Percentiles rank a stretch among this genome's conserved stretches.
Conservation (phyloP, 176 grass and related monocot species). For the Triticum turgidum region DNA sequence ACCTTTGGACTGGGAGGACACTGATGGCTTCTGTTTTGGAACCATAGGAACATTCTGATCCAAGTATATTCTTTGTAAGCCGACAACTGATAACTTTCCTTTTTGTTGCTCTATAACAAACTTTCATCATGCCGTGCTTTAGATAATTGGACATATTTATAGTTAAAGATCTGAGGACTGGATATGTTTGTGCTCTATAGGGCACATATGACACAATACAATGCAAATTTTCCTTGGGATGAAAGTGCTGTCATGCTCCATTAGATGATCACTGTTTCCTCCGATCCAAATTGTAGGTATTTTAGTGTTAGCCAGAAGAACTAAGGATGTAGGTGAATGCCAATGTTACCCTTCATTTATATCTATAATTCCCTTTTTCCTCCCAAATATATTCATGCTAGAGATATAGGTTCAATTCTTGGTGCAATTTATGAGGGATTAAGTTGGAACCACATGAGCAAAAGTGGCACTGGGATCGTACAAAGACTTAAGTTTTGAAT, state of each 20-base stretch:
- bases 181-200: background rate
- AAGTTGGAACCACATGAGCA: background rate
- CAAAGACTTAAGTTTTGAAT: background rate
- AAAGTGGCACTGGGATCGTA: background rate
- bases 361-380: background rate
- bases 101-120: background rate
- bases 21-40: background rate
- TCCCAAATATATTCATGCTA: background rate
- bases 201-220: background rate
- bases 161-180: background rate
- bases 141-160: background rate
- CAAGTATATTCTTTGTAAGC: conserved; percentile 13
- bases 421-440: background rate
- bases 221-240: background rate
- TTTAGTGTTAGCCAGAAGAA: background rate
- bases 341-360: background rate
- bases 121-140: background rate
- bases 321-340: background rate
- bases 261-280: background rate
- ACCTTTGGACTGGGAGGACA: background rate
- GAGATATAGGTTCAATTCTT: background rate
- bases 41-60: background rate
- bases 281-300: background rate
- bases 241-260: background rate
- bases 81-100: background rate